These are phyloP conservation scores for Plantago major DNA, from an alignment of 257 asterid species.

Conservation along the genomic window DNA sequence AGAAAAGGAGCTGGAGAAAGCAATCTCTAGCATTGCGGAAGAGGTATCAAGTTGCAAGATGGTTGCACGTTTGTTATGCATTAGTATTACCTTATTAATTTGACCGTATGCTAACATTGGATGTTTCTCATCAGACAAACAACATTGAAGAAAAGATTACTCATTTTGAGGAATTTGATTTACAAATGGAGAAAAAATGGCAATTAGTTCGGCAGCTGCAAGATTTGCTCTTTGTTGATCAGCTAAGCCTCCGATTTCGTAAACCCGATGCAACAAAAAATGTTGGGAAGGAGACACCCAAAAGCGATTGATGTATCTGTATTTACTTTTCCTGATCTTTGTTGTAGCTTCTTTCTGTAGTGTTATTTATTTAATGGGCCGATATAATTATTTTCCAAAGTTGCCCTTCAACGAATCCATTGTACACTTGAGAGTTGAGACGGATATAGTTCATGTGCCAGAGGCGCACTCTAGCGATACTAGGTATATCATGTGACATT, in stretches of 20 bases:
- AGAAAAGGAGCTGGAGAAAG: constrained; percentile 67
- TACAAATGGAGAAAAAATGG: constrained; percentile 55
- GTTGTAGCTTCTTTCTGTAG: background rate
- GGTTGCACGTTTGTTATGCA: background rate
- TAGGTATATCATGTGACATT: too few species aligned
- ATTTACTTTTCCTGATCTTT: background rate
- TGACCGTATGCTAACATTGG: background rate
- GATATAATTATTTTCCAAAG: too few species aligned
- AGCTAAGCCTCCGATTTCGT: constrained; percentile 46
- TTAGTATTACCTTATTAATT: background rate
- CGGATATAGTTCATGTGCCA: too few species aligned
- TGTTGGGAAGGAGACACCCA: constrained; percentile 37
- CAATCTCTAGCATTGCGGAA: constrained; percentile 50
- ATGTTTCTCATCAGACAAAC: constrained; percentile 39
- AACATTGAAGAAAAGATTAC: constrained; percentile 59
- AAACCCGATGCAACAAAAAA: constrained; percentile 37
- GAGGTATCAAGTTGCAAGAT: constrained; percentile 48
- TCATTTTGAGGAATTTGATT: constrained; percentile 68
- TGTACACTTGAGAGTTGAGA: too few species aligned
- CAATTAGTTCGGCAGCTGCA: constrained; percentile 62
- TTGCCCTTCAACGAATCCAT: too few species aligned
- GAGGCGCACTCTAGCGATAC: too few species aligned
- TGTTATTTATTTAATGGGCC: too few species aligned
- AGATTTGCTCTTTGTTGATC: constrained; percentile 58
- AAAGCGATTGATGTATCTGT: constrained; percentile 33